Conservation (phyloP, 1,284 basidiomycete species). For the Leccinum variabile region DNA sequence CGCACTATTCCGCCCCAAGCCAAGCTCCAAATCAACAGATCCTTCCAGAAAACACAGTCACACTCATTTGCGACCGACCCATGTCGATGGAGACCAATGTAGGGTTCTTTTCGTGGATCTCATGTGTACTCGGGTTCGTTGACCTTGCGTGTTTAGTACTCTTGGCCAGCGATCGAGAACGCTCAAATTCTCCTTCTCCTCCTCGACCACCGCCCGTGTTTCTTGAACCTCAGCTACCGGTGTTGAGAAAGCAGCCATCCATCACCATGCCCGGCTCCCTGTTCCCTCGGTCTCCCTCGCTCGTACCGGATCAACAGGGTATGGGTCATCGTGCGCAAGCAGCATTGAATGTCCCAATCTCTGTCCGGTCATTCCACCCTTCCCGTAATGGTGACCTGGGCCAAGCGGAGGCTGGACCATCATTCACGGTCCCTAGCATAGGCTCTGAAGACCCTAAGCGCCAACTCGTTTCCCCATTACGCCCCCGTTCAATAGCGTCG, state of each 20-base stretch:
- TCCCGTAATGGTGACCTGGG: not conserved
- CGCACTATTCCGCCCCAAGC: constrained; percentile 13
- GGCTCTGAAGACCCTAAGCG: constrained; percentile 11
- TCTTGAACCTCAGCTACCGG: constrained; percentile 36
- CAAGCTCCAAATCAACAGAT: constrained; percentile 26
- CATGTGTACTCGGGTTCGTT: constrained; percentile 1
- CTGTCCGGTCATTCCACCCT: not conserved
- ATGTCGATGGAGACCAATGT: constrained; percentile 23
- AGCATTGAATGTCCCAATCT: not conserved
- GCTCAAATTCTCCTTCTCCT: constrained; percentile 25
- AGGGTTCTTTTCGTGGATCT: not conserved
- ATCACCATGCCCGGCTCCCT: constrained; percentile 77
- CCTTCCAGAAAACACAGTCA: constrained; percentile 5
- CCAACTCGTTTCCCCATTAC: constrained; percentile 32
- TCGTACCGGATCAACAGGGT: constrained; percentile 46
- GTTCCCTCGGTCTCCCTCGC: constrained; percentile 67
- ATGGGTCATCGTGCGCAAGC: not conserved
- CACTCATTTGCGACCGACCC: constrained; percentile 4
- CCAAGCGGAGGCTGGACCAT: constrained; percentile 21
- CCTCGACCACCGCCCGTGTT: constrained; percentile 21
- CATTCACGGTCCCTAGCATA: constrained; percentile 4
- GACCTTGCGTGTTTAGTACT: constrained; percentile 18
- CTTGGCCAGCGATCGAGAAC: constrained; percentile 27
- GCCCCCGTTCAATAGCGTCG: constrained; percentile 34
- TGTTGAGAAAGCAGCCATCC: constrained; percentile 42